Conservation (phyloP, 768 basidiomycete genomes). For the Mycena crocata region DNA sequence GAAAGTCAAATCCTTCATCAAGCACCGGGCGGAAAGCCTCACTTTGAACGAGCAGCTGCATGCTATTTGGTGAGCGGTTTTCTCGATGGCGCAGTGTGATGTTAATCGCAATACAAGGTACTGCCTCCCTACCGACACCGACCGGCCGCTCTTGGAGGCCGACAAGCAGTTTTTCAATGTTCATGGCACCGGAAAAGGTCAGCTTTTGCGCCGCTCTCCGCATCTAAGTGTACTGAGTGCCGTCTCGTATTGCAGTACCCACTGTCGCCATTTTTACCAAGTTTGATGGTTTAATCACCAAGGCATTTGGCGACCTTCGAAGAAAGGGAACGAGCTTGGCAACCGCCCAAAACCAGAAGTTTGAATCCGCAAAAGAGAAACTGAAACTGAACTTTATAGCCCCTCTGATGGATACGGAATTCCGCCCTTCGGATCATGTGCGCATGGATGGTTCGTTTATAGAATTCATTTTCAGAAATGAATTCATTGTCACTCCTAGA, state of each 20-base stretch:
- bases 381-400: background rate
- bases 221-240: background rate
- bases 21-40: conserved; percentile 31
- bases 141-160: conserved; percentile 40
- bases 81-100: background rate
- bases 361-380: background rate
- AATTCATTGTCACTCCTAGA: too few relatives aligned
- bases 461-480: background rate
- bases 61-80: conserved; percentile 29
- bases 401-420: background rate
- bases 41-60: conserved; percentile 45
- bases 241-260: conserved; percentile 42
- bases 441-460: background rate
- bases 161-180: conserved; percentile 48
- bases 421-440: conserved; percentile 1
- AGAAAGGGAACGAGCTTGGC: conserved; percentile 19
- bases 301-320: conserved; percentile 34
- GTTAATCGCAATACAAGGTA: conserved; percentile 43
- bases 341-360: background rate
- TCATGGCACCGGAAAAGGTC: conserved; percentile 38
- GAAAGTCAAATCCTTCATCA: conserved; percentile 46
- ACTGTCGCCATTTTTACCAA: conserved; percentile 54
- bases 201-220: background rate
- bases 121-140: conserved; percentile 46
- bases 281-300: conserved; percentile 44